These are phyloP conservation scores for Climacium dendroides DNA, from an alignment of 225 moss, liverwort and hornwort genomes.

Conservation along the genomic window DNA sequence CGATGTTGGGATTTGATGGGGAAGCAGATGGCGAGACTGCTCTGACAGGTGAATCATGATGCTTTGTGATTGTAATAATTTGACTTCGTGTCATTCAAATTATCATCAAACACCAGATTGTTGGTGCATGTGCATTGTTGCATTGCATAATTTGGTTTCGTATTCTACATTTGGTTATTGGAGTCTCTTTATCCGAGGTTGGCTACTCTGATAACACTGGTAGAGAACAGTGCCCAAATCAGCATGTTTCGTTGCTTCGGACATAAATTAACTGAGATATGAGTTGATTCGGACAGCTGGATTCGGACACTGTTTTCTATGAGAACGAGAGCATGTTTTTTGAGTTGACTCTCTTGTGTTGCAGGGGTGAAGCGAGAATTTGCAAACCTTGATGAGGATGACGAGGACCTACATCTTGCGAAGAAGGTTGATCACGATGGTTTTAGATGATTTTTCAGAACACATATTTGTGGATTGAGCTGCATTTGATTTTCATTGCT, in stretches of 20 bases:
- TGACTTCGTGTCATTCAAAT: background rate
- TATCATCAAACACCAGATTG: background rate
- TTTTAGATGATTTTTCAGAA: background rate
- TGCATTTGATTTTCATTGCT: background rate
- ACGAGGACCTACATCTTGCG: conserved; percentile 80
- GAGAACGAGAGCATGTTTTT: background rate
- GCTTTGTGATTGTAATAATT: background rate
- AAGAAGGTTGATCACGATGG: background rate
- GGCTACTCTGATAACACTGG: background rate
- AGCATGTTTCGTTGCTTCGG: background rate
- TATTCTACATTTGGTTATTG: background rate
- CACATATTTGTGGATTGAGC: background rate
- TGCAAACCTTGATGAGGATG: conserved; percentile 79
- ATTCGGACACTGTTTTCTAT: background rate
- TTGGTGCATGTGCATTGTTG: background rate
- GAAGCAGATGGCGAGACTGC: conserved; percentile 52
- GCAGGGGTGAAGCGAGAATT: conserved; percentile 73
- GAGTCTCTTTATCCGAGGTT: background rate
- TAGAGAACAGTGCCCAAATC: background rate
- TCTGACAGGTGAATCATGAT: conserved; percentile 10
- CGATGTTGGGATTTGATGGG: conserved; percentile 73
- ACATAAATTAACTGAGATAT: background rate
- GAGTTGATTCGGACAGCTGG: background rate
- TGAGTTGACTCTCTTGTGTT: background rate
- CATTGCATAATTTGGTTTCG: background rate